Evolutionary conservation across 1,284 basidiomycete species (phyloP).

Genomic region (Pseudozyma hubeiensis): DNA sequence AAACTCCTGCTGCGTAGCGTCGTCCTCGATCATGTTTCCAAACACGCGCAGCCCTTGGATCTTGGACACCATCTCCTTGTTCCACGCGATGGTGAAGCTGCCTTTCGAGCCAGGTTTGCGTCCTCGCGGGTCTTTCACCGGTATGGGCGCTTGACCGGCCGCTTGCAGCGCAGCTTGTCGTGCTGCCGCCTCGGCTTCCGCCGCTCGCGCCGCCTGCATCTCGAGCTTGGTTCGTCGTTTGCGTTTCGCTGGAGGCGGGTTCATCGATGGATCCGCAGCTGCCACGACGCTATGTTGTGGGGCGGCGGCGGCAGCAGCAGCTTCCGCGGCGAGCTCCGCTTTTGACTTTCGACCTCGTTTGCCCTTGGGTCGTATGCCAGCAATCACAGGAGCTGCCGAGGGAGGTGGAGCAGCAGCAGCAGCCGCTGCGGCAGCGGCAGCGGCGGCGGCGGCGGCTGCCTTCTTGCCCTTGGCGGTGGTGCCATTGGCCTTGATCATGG

Average conservation of each 20-base stretch:
- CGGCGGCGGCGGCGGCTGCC: slow-evolving; percentile 26
- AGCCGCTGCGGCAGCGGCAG: slow-evolving; percentile 4
- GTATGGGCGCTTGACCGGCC: slow-evolving; percentile 30
- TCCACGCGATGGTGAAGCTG: slow-evolving; percentile 40
- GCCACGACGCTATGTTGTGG: slow-evolving; percentile 1
- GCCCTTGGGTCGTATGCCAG: slow-evolving; percentile 32
- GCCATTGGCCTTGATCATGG: slow-evolving; percentile 43
- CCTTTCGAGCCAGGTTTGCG: slow-evolving; percentile 28
- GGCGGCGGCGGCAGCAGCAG: slow-evolving; percentile 30
- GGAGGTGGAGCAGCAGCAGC: slow-evolving; percentile 15
- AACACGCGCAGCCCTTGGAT: slow-evolving; percentile 43
- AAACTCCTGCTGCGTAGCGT: slow-evolving; percentile 48
- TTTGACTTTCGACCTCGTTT: slow-evolving; percentile 46
- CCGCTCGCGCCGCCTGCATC: slow-evolving; percentile 34
- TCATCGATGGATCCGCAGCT: slow-evolving; percentile 23
- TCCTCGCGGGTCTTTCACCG: slow-evolving; percentile 33
- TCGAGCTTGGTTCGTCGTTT: slow-evolving; percentile 41
- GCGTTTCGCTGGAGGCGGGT: slow-evolving; percentile 32
- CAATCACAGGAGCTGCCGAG: slow-evolving; percentile 2
- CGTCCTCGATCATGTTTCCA: slow-evolving; percentile 50
- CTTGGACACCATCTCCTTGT: slow-evolving; percentile 44
- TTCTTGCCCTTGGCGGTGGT: slow-evolving; percentile 36
- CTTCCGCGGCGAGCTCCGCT: slow-evolving; percentile 41
- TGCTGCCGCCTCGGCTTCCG: slow-evolving; percentile 25
- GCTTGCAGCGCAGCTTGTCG: slow-evolving; percentile 34